Evolutionary conservation across 2,329 filamentous ascomycete species (phyloP).

Genomic region (Xylaria multiplex): DNA sequence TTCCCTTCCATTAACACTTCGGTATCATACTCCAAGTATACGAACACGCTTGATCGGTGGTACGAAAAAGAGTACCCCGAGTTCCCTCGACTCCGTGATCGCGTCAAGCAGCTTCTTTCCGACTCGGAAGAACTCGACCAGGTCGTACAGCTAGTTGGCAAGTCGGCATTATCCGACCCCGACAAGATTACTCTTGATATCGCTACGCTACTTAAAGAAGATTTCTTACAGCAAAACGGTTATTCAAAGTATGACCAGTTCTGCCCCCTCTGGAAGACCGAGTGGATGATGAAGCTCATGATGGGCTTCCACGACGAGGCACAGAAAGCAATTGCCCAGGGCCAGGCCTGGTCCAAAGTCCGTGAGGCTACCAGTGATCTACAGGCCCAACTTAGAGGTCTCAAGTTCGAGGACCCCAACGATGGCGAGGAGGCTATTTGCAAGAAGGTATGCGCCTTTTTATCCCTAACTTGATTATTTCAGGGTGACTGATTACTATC

Average conservation of each 20-base stretch:
- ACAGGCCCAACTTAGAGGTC: constrained; percentile 83
- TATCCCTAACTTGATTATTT: background rate
- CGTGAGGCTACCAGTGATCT: constrained; percentile 89
- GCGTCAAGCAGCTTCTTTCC: constrained; percentile 91
- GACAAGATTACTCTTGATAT: constrained; percentile 99
- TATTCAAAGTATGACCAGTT: constrained; percentile 99
- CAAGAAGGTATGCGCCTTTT: constrained; percentile 75
- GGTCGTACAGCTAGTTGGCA: constrained; percentile 97
- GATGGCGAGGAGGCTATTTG: constrained; percentile 82
- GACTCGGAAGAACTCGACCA: constrained; percentile 98
- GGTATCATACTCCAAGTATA: constrained; percentile 97
- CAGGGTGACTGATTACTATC: constrained; percentile 15
- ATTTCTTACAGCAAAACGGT: constrained; percentile 98
- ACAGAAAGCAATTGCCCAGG: constrained; percentile 92
- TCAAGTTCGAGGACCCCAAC: constrained; percentile 95
- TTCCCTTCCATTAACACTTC: constrained; percentile 98
- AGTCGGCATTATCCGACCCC: constrained; percentile 92
- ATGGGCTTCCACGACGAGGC: constrained; percentile 97
- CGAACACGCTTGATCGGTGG: constrained; percentile 84
- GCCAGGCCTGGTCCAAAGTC: constrained; percentile 91
- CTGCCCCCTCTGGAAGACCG: constrained; percentile 99
- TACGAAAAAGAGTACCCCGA: constrained; percentile 95
- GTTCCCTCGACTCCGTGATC: constrained; percentile 91
- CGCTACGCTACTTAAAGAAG: constrained; percentile 91
- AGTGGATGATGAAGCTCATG: constrained; percentile 99